Evolutionary conservation across 768 basidiomycete species (phyloP).

Genomic region (Omphalotus guepiniiformis): DNA sequence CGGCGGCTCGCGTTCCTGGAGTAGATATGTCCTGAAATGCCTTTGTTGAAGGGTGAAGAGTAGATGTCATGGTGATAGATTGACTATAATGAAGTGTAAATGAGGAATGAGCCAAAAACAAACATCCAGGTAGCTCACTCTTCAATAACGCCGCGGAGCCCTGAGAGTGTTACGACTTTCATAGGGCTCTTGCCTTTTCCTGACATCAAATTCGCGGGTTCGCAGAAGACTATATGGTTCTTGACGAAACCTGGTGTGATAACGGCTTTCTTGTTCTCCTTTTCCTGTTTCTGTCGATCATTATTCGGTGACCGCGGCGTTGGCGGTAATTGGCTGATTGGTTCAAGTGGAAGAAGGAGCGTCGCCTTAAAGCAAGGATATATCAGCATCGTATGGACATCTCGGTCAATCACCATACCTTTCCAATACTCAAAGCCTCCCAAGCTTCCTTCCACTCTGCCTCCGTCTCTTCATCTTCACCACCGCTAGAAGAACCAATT

Average conservation of each 20-base stretch:
- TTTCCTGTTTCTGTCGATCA: too few species aligned
- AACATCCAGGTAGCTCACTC: conserved; percentile 41
- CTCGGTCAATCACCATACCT: too few species aligned
- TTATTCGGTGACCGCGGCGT: conserved; percentile 15
- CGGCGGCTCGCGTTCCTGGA: conserved; percentile 29
- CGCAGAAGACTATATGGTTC: conserved; percentile 69
- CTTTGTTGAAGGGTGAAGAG: conserved; percentile 14
- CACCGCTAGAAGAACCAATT: conserved; percentile 11
- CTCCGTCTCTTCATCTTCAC: conserved; percentile 31
- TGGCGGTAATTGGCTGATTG: too few species aligned
- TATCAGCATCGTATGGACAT: too few species aligned
- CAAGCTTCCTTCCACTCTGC: conserved; percentile 73
- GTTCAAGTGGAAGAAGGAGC: conserved; percentile 72
- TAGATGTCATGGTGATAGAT: conserved; percentile 14
- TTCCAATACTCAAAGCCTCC: conserved; percentile 56
- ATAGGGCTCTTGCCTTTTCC: conserved; percentile 29
- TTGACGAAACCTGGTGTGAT: conserved; percentile 73
- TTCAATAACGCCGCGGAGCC: conserved; percentile 67
- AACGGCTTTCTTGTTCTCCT: conserved; percentile 31
- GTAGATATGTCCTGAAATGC: conserved; percentile 15
- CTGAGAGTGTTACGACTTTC: conserved; percentile 74
- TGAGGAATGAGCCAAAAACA: not conserved
- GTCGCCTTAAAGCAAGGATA: conserved; percentile 79
- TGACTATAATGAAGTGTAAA: conserved; percentile 11
- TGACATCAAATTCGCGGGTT: conserved; percentile 5